A percentile compares a stretch with the other conserved stretches of the same genome.
Conservation (phyloP, 2,329 filamentous ascomycete genomes). For the Penicillium concentricum region DNA sequence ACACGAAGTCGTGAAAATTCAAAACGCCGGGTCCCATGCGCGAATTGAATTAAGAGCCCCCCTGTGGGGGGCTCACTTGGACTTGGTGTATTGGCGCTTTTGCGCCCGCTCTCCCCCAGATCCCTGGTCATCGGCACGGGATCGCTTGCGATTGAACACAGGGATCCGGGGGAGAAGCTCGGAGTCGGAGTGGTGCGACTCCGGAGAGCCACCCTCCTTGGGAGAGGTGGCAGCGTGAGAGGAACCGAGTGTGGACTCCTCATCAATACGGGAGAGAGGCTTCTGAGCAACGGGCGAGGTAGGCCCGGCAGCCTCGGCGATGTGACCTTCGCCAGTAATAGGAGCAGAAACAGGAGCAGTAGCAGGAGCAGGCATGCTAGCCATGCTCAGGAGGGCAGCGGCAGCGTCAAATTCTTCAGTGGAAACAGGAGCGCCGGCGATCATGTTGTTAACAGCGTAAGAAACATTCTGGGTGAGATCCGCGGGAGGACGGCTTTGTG, state of each 20-base stretch:
- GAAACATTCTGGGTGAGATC: constrained; percentile 3
- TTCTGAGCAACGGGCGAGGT: background rate
- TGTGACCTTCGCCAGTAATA: constrained; percentile 1
- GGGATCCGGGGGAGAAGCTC: constrained; percentile 5
- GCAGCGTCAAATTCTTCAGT: constrained; percentile 15
- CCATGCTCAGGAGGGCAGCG: constrained; percentile 13
- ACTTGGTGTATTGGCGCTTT: constrained; percentile 16
- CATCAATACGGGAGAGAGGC: constrained; percentile 4
- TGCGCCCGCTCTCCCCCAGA: constrained; percentile 8
- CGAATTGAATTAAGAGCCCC: background rate
- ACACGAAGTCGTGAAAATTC: background rate
- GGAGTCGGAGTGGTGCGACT: constrained; percentile 2
- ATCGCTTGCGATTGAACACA: constrained; percentile 11
- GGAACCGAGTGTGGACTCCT: constrained; percentile 4
- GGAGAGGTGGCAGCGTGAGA: constrained; percentile 4
- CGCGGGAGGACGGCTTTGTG: background rate
- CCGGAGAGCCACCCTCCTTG: background rate
- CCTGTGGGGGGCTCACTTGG: constrained; percentile 2
- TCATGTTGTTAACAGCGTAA: constrained; percentile 5
- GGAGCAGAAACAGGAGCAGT: background rate
- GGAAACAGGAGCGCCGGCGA: constrained; percentile 1
- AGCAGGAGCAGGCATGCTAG: background rate
- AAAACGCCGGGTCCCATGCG: constrained; percentile 10
- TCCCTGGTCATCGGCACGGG: constrained; percentile 12
- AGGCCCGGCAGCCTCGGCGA: background rate